phyloP scores from a whole-genome alignment of 1,139 yeast genomes.

The Saccharomycopsis phalli region DNA sequence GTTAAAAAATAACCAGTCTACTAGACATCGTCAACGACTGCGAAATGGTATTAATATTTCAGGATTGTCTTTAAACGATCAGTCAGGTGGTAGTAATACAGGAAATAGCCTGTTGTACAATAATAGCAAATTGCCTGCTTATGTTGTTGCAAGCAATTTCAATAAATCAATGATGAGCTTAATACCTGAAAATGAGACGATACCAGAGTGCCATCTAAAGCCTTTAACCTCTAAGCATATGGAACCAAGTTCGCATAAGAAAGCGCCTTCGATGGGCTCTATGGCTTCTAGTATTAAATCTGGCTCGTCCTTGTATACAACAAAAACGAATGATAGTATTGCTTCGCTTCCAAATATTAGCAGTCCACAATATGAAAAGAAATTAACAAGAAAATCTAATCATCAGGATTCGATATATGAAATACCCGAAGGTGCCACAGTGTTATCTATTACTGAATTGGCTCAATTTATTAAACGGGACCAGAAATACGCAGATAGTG shows the following conservation, averaged over 20 bases:
- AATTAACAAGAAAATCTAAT: not conserved
- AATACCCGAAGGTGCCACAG: slow-evolving; percentile 5
- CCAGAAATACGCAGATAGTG: not conserved
- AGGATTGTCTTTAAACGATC: not conserved
- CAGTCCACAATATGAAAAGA: slow-evolving; percentile 8
- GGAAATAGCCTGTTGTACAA: not conserved
- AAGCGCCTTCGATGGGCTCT: not conserved
- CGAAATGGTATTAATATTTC: not conserved
- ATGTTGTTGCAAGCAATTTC: slow-evolving; percentile 12
- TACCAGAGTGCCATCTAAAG: not conserved
- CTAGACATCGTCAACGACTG: not conserved
- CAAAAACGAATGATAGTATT: slow-evolving; percentile 12
- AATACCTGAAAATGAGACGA: slow-evolving; percentile 8
- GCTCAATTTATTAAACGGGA: slow-evolving; percentile 1
- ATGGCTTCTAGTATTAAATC: not conserved
- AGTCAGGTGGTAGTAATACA: too few species aligned
- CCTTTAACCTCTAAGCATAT: not conserved
- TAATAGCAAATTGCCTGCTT: slow-evolving; percentile 11
- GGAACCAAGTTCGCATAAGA: not conserved
- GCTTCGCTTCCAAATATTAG: slow-evolving; percentile 14
- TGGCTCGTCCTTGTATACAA: slow-evolving; percentile 5
- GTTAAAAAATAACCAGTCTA: not conserved
- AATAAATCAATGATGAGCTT: slow-evolving; percentile 4
- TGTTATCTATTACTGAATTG: slow-evolving; percentile 5
- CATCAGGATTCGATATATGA: not conserved